These are phyloP conservation scores for Fusarium sp. DNA, from an alignment of 2,329 filamentous ascomycete genomes.

Conservation along the genomic window DNA sequence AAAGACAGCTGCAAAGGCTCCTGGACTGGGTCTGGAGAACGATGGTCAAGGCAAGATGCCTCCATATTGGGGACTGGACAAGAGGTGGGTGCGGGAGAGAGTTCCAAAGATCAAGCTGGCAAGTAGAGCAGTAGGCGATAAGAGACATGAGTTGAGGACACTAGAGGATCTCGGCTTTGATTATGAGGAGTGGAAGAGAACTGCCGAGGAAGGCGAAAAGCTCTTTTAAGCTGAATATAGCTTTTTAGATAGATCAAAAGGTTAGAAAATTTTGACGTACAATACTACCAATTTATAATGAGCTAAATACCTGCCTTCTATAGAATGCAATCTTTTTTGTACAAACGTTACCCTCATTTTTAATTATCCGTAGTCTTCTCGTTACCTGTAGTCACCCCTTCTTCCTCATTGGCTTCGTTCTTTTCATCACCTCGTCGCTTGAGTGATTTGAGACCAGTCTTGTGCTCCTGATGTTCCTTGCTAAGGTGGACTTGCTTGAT, in stretches of 20 bases:
- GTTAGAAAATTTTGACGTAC: background rate
- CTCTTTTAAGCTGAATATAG: conserved; percentile 10
- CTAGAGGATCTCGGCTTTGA: conserved; percentile 56
- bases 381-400: conserved; percentile 8
- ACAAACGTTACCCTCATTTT: background rate
- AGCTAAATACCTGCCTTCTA: background rate
- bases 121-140: conserved; percentile 52
- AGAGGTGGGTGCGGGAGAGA: conserved; percentile 55
- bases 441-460: conserved; percentile 66
- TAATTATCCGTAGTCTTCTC: conserved; percentile 36
- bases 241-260: background rate
- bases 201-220: conserved; percentile 35
- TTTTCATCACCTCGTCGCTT: conserved; percentile 49
- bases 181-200: conserved; percentile 50
- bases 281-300: conserved; percentile 1
- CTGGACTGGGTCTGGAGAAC: conserved; percentile 52
- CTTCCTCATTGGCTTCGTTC: conserved; percentile 1
- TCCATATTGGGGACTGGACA: conserved; percentile 57
- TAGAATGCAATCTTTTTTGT: background rate
- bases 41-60: conserved; percentile 54
- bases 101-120: conserved; percentile 58
- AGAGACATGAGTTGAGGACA: conserved; percentile 51
- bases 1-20: conserved; percentile 50
- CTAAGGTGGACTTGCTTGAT: conserved; percentile 64
- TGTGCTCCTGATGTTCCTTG: conserved; percentile 68